phyloP scores from a whole-genome alignment of 306 rosid genomes.

The Luffa aegyptiaca region DNA sequence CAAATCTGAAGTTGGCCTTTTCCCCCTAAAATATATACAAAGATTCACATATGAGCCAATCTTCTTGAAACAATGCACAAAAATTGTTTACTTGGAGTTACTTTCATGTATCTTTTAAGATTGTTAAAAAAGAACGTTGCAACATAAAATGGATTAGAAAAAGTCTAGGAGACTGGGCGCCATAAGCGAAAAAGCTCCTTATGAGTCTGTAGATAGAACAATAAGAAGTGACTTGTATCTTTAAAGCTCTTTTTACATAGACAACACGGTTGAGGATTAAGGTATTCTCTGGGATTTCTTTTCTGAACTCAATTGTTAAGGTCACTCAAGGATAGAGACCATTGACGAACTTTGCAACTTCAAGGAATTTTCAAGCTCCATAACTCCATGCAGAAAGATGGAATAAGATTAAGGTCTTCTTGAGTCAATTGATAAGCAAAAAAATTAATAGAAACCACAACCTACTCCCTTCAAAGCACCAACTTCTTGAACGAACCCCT shows the following conservation, averaged over 20 bases:
- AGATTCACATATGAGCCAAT: not conserved
- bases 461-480: not conserved
- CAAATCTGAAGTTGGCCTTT: not conserved
- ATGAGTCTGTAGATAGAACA: not conserved
- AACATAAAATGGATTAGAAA: not conserved
- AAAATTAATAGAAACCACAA: too few relatives aligned
- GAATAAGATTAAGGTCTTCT: not conserved
- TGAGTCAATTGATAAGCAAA: not conserved
- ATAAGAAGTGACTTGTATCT: not conserved
- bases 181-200: not conserved
- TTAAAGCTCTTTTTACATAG: not conserved
- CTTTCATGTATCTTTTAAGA: not conserved
- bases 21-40: not conserved
- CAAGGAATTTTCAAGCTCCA: not conserved
- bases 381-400: not conserved
- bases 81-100: not conserved
- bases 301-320: not conserved
- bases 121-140: not conserved
- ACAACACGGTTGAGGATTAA: not conserved
- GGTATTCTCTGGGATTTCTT: not conserved
- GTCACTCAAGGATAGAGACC: not conserved
- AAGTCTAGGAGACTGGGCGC: not conserved
- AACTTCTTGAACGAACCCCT: not conserved
- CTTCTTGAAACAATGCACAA: not conserved
- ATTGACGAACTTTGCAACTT: not conserved